Evolutionary conservation across 2,329 filamentous ascomycete species (phyloP).

Genomic region (Neofusicoccum parvum): DNA sequence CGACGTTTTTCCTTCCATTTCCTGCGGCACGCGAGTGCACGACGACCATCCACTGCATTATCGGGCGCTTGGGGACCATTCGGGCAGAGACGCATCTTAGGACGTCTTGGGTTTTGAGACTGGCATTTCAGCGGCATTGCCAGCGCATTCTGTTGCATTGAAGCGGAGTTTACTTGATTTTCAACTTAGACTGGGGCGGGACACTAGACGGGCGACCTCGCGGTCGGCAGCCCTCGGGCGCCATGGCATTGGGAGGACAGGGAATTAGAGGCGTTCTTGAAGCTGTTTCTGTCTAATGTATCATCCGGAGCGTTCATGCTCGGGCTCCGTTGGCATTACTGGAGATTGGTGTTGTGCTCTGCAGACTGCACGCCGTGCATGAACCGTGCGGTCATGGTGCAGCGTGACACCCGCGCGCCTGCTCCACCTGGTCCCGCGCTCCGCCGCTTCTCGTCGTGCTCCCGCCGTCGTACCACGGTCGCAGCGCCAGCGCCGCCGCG

Average conservation of each 20-base stretch:
- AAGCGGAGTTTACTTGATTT: conserved; percentile 2
- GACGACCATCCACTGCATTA: conserved; percentile 10
- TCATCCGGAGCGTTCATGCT: not conserved
- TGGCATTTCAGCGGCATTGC: conserved; percentile 1
- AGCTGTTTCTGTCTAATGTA: conserved; percentile 5
- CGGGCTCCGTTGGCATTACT: too few relatives aligned
- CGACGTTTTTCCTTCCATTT: conserved; percentile 10
- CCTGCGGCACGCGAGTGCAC: conserved; percentile 9
- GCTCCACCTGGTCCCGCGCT: not conserved
- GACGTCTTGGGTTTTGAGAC: not conserved
- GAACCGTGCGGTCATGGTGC: conserved; percentile 12
- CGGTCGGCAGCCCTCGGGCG: not conserved
- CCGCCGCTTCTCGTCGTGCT: conserved; percentile 3
- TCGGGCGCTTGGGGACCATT: conserved; percentile 5
- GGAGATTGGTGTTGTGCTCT: too few relatives aligned
- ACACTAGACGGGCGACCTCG: conserved; percentile 12
- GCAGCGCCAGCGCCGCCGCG: conserved; percentile 1
- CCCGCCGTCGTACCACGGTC: not conserved
- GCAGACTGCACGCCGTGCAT: not conserved
- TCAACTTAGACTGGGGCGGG: conserved; percentile 1
- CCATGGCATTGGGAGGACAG: not conserved
- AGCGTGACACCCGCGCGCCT: not conserved
- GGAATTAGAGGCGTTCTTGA: conserved; percentile 10
- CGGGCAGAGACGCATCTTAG: not conserved
- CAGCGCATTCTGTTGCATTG: not conserved